A percentile compares a stretch with the other conserved stretches of the same genome.
phyloP scores from a whole-genome alignment of 2,329 filamentous ascomycete species.

The Alternaria sp. region DNA sequence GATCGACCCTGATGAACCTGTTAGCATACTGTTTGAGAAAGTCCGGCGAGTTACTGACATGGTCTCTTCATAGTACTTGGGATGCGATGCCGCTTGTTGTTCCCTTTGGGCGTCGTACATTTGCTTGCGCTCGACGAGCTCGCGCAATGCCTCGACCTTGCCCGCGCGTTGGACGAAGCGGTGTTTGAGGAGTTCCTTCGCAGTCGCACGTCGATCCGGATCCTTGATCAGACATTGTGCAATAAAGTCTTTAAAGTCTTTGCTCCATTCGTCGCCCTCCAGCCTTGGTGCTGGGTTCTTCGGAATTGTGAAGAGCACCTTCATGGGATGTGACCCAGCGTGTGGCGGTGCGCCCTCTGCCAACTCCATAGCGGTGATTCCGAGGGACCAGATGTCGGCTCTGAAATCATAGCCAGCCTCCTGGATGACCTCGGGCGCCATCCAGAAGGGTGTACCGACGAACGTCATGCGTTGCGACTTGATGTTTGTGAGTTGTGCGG shows the following conservation, averaged over 20 bases:
- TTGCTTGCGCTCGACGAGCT: constrained; percentile 82
- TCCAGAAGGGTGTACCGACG: constrained; percentile 99
- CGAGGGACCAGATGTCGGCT: constrained; percentile 96
- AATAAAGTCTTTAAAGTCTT: constrained; percentile 93
- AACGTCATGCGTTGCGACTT: constrained; percentile 98
- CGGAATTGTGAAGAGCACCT: constrained; percentile 93
- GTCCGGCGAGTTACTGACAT: constrained; percentile 57
- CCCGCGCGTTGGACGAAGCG: constrained; percentile 87
- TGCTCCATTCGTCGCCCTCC: constrained; percentile 80
- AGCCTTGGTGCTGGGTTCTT: constrained; percentile 86
- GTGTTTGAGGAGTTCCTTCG: constrained; percentile 86
- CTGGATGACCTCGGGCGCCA: constrained; percentile 98
- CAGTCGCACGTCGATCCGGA: constrained; percentile 80
- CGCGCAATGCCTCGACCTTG: constrained; percentile 85
- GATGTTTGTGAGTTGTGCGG: constrained; percentile 94
- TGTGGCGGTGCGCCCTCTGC: constrained; percentile 93
- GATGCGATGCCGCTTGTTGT: constrained; percentile 61
- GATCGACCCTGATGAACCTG: constrained; percentile 60
- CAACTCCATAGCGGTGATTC: constrained; percentile 91
- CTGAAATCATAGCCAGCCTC: constrained; percentile 98
- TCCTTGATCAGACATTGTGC: constrained; percentile 91
- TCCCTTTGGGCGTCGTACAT: constrained; percentile 78
- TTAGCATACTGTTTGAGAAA: constrained; percentile 14
- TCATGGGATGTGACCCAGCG: constrained; percentile 97
- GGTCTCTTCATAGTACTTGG: constrained; percentile 93